phyloP scores from a whole-genome alignment of 345 rosid species.

The Clarkia xantiana region DNA sequence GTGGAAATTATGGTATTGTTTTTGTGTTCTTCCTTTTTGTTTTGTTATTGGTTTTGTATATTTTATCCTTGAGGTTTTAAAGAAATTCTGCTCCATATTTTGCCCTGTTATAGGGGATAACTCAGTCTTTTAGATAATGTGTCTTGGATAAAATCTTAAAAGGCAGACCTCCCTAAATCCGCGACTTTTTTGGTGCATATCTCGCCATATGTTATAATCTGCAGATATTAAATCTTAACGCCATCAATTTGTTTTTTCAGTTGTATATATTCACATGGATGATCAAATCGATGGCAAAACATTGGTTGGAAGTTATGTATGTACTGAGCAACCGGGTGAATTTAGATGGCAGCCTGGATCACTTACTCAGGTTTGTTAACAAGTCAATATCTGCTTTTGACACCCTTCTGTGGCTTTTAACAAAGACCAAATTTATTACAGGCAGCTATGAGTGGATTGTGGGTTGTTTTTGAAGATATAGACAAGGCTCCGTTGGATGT shows the following conservation, averaged over 20 bases:
- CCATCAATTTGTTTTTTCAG: conserved; percentile 1
- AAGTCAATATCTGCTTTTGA: too few species aligned
- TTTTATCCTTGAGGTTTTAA: too few species aligned
- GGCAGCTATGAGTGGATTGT: conserved; percentile 73
- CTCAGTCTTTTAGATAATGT: too few species aligned
- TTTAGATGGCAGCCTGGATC: conserved; percentile 98
- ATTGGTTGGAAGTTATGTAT: conserved; percentile 79
- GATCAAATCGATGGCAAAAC: conserved; percentile 97
- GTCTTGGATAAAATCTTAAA: too few species aligned
- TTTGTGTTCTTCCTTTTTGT: not conserved
- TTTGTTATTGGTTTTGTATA: not conserved
- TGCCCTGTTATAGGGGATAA: too few species aligned
- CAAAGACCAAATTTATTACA: conserved; percentile 8
- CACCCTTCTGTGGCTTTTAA: not conserved
- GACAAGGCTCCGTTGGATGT: conserved; percentile 91
- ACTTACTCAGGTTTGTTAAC: conserved; percentile 67
- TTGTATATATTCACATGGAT: conserved; percentile 74
- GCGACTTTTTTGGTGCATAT: too few species aligned
- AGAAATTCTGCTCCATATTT: too few species aligned
- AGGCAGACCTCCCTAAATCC: too few species aligned
- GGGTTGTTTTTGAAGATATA: conserved; percentile 95
- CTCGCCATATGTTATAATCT: too few species aligned
- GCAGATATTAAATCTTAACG: not conserved
- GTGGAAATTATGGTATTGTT: conserved; percentile 57
- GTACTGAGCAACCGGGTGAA: conserved; percentile 92